Conservation (phyloP, 164 flowering plant species). For the Vitis vinifera region DNA sequence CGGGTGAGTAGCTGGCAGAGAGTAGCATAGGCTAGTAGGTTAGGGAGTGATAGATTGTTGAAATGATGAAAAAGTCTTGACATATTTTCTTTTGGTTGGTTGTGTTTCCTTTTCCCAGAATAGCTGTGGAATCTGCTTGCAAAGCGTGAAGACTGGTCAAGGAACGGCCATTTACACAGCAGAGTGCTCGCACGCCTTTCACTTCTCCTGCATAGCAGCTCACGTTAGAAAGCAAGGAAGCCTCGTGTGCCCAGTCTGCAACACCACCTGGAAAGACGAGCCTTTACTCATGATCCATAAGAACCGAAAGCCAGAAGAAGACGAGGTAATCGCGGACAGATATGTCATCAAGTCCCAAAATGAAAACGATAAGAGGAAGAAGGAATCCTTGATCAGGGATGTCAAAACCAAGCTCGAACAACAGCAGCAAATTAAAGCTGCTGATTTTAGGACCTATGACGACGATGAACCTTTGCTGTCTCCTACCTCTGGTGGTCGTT, state of each 20-base stretch:
- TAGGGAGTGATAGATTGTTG: too few relatives aligned
- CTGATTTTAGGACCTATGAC: slow-evolving; percentile 39
- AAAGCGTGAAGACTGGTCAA: slow-evolving; percentile 83
- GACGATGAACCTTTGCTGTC: slow-evolving; percentile 82
- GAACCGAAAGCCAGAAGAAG: slow-evolving; percentile 7
- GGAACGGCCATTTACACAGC: slow-evolving; percentile 93
- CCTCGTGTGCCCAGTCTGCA: slow-evolving; percentile 84
- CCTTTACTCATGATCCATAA: slow-evolving; percentile 73
- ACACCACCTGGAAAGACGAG: slow-evolving; percentile 67
- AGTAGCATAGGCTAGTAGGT: too few relatives aligned
- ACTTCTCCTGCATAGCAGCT: slow-evolving; percentile 85
- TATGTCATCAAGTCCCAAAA: slow-evolving; percentile 12
- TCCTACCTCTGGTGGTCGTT: slow-evolving; percentile 41
- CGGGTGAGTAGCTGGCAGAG: slow-evolving; percentile 41
- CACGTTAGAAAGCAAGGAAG: slow-evolving; percentile 54
- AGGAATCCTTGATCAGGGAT: slow-evolving; percentile 15
- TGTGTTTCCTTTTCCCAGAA: slow-evolving; percentile 40
- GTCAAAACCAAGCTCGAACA: slow-evolving; percentile 4
- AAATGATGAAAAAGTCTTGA: too few relatives aligned
- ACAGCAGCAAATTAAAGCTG: slow-evolving; percentile 2
- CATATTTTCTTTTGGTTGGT: background rate
- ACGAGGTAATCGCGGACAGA: too few relatives aligned
- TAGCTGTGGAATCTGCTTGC: slow-evolving; percentile 81
- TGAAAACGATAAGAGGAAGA: slow-evolving; percentile 12
- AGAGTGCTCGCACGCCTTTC: slow-evolving; percentile 85